Evolutionary conservation across 495 filamentous ascomycete species (phyloP).

Genomic region (Aspergillus hancockii): DNA sequence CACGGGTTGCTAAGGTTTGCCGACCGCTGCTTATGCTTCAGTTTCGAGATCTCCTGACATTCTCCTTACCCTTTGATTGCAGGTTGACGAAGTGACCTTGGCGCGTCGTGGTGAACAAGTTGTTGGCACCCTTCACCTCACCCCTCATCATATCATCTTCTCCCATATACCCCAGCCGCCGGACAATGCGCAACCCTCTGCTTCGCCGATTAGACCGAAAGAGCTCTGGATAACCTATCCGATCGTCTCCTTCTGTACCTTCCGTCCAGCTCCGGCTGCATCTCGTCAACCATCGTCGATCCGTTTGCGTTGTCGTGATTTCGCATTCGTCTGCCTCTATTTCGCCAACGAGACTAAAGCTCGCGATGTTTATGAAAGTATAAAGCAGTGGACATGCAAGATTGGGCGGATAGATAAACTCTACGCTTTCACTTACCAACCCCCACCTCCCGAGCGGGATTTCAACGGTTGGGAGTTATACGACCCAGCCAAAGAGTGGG

Average conservation of each 20-base stretch:
- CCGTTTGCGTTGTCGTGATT: conserved; percentile 87
- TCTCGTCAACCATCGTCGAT: conserved; percentile 79
- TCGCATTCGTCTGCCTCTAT: conserved; percentile 89
- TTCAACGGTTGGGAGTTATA: conserved; percentile 89
- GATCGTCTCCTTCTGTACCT: conserved; percentile 75
- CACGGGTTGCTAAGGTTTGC: conserved; percentile 56
- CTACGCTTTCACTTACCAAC: conserved; percentile 83
- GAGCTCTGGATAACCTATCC: conserved; percentile 94
- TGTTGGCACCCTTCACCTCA: conserved; percentile 62
- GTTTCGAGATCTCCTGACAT: conserved; percentile 8
- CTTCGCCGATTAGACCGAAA: conserved; percentile 50
- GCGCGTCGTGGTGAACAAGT: conserved; percentile 61
- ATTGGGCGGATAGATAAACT: conserved; percentile 84
- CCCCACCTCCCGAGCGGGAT: conserved; percentile 69
- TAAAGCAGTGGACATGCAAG: conserved; percentile 78
- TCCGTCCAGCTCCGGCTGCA: conserved; percentile 67
- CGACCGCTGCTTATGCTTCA: neutral
- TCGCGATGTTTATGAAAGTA: conserved; percentile 85
- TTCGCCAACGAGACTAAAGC: conserved; percentile 73
- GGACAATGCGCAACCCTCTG: conserved; percentile 35
- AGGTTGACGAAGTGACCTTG: conserved; percentile 66
- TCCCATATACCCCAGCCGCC: conserved; percentile 46
- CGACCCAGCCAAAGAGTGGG: conserved; percentile 77
- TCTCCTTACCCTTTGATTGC: conserved; percentile 2
- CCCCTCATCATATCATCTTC: conserved; percentile 68